These are phyloP conservation scores for Penicillium sp. DNA, from an alignment of 2,329 filamentous ascomycete genomes.

Conservation along the genomic window DNA sequence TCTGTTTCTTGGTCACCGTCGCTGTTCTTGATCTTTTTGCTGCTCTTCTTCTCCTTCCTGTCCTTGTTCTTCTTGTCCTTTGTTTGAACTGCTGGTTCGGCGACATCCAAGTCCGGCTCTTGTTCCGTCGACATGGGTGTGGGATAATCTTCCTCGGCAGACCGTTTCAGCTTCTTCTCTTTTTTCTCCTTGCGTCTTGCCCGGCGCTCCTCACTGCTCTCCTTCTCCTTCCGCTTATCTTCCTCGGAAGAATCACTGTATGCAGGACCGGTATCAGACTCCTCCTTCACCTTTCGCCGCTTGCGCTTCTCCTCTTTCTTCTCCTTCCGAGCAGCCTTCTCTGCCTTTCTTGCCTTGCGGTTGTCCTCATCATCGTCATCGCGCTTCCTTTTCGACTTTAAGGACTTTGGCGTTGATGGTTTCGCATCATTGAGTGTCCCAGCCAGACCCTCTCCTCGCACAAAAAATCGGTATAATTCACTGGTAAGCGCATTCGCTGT, in stretches of 20 bases:
- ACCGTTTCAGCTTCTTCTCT: constrained; percentile 19
- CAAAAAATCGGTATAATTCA: constrained; percentile 78
- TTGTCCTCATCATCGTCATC: constrained; percentile 33
- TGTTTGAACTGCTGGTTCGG: constrained; percentile 15
- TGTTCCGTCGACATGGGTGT: constrained; percentile 33
- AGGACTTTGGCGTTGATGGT: constrained; percentile 9
- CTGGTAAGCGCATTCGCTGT: constrained; percentile 47
- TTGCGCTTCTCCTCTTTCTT: constrained; percentile 19
- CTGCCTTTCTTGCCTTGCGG: constrained; percentile 18
- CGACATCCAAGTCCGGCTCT: constrained; percentile 34
- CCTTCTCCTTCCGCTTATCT: constrained; percentile 25
- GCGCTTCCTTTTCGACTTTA: constrained; percentile 32
- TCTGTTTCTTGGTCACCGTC: constrained; percentile 26
- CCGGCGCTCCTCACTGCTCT: constrained; percentile 21
- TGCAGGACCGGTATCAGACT: constrained; percentile 5
- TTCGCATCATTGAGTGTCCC: constrained; percentile 57
- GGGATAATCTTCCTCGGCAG: constrained; percentile 28
- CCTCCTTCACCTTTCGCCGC: constrained; percentile 19
- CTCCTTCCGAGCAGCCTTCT: constrained; percentile 37
- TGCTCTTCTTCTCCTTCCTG: constrained; percentile 28
- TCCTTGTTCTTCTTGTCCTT: constrained; percentile 19
- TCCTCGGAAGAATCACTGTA: constrained; percentile 7
- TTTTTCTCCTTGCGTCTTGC: constrained; percentile 20
- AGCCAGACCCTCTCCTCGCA: constrained; percentile 73
- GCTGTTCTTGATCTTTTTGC: constrained; percentile 30